Percentiles rank a stretch among this genome's conserved stretches.
Conservation (phyloP, 148 eudicot species). For the Limonium bicolor region DNA sequence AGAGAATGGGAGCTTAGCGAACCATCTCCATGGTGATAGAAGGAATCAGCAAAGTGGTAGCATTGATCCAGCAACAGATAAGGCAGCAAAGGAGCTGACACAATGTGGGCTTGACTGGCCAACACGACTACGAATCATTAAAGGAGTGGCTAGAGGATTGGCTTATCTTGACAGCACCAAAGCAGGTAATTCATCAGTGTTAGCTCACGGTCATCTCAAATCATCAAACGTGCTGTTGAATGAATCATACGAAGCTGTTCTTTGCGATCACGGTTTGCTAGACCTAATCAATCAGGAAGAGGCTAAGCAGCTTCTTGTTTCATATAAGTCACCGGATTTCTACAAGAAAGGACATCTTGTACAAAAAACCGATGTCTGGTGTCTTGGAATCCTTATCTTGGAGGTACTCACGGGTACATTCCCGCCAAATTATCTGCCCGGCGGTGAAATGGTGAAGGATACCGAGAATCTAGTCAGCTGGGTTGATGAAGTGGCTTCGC, state of each 20-base stretch:
- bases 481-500: constrained; percentile 21
- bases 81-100: constrained; percentile 1
- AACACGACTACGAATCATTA: constrained; percentile 39
- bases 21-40: constrained; percentile 26
- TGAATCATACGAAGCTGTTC: constrained; percentile 32
- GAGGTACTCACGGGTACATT: constrained; percentile 53
- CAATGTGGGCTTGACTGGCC: constrained; percentile 57
- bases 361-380: constrained; percentile 59
- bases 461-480: constrained; percentile 26
- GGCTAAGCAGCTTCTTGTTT: constrained; percentile 35
- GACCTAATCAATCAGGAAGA: constrained; percentile 45
- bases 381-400: constrained; percentile 47
- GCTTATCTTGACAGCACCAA: constrained; percentile 45
- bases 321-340: constrained; percentile 68
- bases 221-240: constrained; percentile 63
- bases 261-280: constrained; percentile 51
- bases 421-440: constrained; percentile 34
- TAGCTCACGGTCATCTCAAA: constrained; percentile 65
- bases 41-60: too few species aligned
- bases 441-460: constrained; percentile 18
- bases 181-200: constrained; percentile 13
- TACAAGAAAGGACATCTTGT: constrained; percentile 22
- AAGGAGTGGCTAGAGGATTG: constrained; percentile 61
- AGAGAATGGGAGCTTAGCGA: constrained; percentile 28
- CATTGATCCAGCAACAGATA: too few species aligned